Percentiles rank a stretch among this genome's conserved stretches.
phyloP scores from a whole-genome alignment of 2,329 filamentous ascomycete species.

The Nothophaeocryptopus gaeumannii region DNA sequence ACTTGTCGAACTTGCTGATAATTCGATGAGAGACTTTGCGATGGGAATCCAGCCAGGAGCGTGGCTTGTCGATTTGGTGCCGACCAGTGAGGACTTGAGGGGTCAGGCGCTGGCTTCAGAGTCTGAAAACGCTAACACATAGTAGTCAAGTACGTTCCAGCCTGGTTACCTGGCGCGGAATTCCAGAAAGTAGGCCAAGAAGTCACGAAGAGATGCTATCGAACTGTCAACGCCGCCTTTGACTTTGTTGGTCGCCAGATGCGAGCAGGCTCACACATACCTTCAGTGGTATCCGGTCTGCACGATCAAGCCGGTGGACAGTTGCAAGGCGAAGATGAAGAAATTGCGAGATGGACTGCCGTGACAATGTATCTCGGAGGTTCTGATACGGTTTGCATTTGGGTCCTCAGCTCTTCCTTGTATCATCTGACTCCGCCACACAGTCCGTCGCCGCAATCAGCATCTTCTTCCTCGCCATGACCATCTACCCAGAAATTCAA shows the following conservation, averaged over 20 bases:
- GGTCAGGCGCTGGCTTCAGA: neutral
- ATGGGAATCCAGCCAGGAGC: conserved; percentile 42
- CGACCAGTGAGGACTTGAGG: conserved; percentile 28
- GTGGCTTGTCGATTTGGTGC: conserved; percentile 49
- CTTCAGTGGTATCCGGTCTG: conserved; percentile 43
- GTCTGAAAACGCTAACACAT: neutral
- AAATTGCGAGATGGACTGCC: conserved; percentile 44
- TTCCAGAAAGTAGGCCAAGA: conserved; percentile 37
- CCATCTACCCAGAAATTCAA: conserved; percentile 29
- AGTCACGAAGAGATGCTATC: too few species aligned
- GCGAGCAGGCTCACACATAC: conserved; percentile 25
- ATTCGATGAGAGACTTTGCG: conserved; percentile 42
- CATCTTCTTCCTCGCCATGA: conserved; percentile 36
- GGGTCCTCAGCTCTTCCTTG: neutral
- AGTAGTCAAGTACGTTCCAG: conserved; percentile 41
- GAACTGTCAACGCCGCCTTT: conserved; percentile 27
- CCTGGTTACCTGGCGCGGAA: conserved; percentile 46
- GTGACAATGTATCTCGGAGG: conserved; percentile 44
- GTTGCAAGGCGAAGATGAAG: conserved; percentile 29
- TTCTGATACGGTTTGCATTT: conserved; percentile 35
- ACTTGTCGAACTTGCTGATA: conserved; percentile 43
- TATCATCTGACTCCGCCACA: neutral
- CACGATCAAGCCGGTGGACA: conserved; percentile 33
- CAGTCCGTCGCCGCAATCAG: conserved; percentile 26
- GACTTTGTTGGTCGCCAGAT: conserved; percentile 42